These are phyloP conservation scores for Beta corolliflora DNA, from an alignment of 179 eudicot genomes.

Conservation along the genomic window DNA sequence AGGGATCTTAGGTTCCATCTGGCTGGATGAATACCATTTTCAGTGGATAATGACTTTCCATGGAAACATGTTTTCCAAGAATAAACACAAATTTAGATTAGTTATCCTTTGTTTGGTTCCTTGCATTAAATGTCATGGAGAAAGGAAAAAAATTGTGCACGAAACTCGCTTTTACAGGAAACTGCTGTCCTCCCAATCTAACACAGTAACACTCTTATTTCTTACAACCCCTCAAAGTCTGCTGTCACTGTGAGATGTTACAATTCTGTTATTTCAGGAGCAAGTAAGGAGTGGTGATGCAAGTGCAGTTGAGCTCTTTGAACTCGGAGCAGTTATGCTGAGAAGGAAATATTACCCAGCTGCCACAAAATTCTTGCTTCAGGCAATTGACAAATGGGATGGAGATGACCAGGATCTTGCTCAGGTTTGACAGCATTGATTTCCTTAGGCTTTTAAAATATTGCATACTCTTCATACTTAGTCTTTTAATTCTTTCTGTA, in stretches of 20 bases:
- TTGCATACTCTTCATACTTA: neutral
- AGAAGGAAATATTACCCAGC: constrained; percentile 90
- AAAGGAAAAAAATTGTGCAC: no score
- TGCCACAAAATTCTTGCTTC: constrained; percentile 83
- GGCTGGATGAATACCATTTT: no score
- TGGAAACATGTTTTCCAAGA: no score
- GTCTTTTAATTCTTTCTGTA: neutral
- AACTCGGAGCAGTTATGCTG: constrained; percentile 97
- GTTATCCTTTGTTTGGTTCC: no score
- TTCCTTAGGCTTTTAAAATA: neutral
- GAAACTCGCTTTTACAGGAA: no score
- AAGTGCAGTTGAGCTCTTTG: constrained; percentile 81
- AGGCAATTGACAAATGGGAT: constrained; percentile 94
- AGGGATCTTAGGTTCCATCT: no score
- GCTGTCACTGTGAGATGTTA: neutral
- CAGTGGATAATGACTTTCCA: no score
- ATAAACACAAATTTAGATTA: no score
- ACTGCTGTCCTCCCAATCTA: no score
- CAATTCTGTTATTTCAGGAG: constrained; percentile 53
- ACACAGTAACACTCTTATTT: no score
- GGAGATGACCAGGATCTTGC: constrained; percentile 99
- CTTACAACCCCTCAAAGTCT: no score
- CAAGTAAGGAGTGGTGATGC: constrained; percentile 99
- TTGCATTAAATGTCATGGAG: no score
- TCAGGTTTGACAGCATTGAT: constrained; percentile 48